Conservation (phyloP, 2,329 filamentous ascomycete species). For the Pseudogymnoascus sp. region DNA sequence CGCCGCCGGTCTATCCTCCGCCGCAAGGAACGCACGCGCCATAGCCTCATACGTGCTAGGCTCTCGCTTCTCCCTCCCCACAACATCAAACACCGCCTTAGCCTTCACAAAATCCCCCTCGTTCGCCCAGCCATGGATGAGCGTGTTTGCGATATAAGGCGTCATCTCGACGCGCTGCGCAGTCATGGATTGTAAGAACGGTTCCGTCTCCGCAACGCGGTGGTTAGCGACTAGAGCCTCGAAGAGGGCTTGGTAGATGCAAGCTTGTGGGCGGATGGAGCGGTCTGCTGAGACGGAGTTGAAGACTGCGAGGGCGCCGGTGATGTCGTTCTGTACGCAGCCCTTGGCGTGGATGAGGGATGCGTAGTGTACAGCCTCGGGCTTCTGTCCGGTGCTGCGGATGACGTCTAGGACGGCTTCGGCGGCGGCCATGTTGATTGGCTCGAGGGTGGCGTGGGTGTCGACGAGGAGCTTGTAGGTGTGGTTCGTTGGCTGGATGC, state of each 20-base stretch:
- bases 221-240: slow-evolving; percentile 97
- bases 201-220: slow-evolving; percentile 65
- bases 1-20: slow-evolving; percentile 69
- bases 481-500: slow-evolving; percentile 85
- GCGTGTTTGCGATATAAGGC: slow-evolving; percentile 94
- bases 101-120: slow-evolving; percentile 74
- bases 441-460: slow-evolving; percentile 87
- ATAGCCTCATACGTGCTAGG: slow-evolving; percentile 98
- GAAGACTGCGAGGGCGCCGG: slow-evolving; percentile 72
- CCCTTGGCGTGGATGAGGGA: slow-evolving; percentile 93
- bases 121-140: slow-evolving; percentile 93
- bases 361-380: slow-evolving; percentile 91
- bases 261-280: slow-evolving; percentile 65
- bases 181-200: slow-evolving; percentile 68
- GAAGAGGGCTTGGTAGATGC: slow-evolving; percentile 92
- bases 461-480: slow-evolving; percentile 97
- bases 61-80: slow-evolving; percentile 72
- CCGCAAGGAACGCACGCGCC: slow-evolving; percentile 84
- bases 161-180: slow-evolving; percentile 71
- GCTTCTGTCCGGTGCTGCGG: slow-evolving; percentile 59
- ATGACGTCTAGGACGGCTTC: slow-evolving; percentile 77
- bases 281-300: slow-evolving; percentile 65
- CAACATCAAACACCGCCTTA: slow-evolving; percentile 67
- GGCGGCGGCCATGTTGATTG: slow-evolving; percentile 72
- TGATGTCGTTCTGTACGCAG: slow-evolving; percentile 86